Evolutionary conservation across 306 rosid genomes (phyloP).

Genomic region (Glycine latifolia): DNA sequence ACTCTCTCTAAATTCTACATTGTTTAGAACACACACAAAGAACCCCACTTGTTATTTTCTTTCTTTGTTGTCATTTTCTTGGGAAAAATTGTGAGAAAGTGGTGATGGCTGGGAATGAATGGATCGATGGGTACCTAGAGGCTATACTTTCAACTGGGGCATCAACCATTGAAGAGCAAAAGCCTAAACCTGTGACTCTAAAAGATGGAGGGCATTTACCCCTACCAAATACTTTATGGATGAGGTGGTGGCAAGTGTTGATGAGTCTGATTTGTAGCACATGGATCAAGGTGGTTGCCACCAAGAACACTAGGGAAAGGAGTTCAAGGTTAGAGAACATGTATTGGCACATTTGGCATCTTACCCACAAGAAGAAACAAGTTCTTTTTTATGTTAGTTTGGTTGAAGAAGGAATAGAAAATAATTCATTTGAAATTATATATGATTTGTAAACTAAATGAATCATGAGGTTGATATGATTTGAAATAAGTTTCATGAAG

Average conservation of each 20-base stretch:
- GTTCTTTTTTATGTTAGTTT: neutral
- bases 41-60: neutral
- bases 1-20: neutral
- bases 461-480: neutral
- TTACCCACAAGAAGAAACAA: conserved; percentile 81
- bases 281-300: conserved; percentile 95
- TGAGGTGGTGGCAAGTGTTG: conserved; percentile 90
- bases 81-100: neutral
- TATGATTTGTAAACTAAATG: conserved; percentile 12
- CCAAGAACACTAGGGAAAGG: conserved; percentile 81
- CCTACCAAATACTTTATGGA: conserved; percentile 92
- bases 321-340: conserved; percentile 94
- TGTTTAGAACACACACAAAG: neutral
- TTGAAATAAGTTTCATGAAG: neutral
- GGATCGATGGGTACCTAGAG: conserved; percentile 93
- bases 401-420: too few relatives aligned
- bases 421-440: too few relatives aligned
- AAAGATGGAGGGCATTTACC: conserved; percentile 75
- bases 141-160: conserved; percentile 85
- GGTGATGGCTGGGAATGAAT: conserved; percentile 93
- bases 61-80: neutral
- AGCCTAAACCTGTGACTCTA: conserved; percentile 58
- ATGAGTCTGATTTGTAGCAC: conserved; percentile 91
- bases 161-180: conserved; percentile 76
- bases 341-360: conserved; percentile 99